Percentiles rank a stretch among this genome's conserved stretches.
Evolutionary conservation across 306 rosid genomes (phyloP).

Genomic region (Cucurbita argyrosperma): DNA sequence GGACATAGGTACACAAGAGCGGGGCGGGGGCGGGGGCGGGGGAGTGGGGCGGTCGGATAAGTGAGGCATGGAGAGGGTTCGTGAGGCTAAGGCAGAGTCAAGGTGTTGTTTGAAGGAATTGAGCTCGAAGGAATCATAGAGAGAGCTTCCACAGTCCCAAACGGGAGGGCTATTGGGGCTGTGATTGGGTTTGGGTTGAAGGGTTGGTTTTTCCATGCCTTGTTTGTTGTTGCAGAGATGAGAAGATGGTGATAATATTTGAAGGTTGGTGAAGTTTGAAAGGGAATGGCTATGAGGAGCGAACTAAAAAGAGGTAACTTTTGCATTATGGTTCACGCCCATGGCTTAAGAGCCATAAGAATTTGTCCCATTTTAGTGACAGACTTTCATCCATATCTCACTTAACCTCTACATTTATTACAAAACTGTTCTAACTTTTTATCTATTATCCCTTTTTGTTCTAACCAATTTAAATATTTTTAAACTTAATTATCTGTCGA

Average conservation of each 20-base stretch:
- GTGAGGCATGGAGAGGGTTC: conserved; percentile 45
- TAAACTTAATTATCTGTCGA: too few species aligned
- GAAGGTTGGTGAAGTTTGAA: neutral
- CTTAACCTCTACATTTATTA: neutral
- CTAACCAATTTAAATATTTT: too few species aligned
- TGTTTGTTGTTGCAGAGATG: neutral
- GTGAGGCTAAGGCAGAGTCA: conserved; percentile 32
- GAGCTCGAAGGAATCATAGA: conserved; percentile 56
- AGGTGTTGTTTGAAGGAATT: conserved; percentile 38
- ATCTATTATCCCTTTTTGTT: too few species aligned
- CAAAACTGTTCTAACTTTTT: neutral
- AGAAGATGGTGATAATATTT: neutral
- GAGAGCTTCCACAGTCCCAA: conserved; percentile 64
- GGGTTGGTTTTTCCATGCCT: neutral
- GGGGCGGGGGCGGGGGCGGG: neutral
- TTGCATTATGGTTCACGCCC: neutral
- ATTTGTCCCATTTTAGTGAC: neutral
- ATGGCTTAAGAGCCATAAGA: neutral
- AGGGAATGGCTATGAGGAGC: neutral
- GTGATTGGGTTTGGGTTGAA: neutral
- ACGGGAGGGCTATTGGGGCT: conserved; percentile 5
- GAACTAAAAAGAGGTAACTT: neutral
- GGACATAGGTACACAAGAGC: neutral
- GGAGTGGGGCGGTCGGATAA: conserved; percentile 13
- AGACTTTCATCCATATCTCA: conserved; percentile 1